Evolutionary conservation across 2,329 filamentous ascomycete genomes (phyloP), one percentile per base, ranked within the genome.

Genomic region (Sphaceloma murrayae): DNA sequence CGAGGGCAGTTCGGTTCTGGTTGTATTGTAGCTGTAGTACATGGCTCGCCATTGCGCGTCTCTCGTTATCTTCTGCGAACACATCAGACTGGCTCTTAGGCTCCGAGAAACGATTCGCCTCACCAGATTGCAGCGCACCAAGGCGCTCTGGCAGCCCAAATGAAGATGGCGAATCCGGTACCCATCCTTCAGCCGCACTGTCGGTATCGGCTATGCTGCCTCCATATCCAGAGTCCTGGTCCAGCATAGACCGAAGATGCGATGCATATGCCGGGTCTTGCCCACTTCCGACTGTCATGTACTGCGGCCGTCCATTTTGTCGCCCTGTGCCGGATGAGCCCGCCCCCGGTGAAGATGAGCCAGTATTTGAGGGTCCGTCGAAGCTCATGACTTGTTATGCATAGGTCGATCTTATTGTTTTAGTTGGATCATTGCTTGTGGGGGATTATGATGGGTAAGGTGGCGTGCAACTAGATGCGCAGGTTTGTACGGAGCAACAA

Each of bases 11-110:
- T 48, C 88, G 80, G 61, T 96, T 94, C 56, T 86, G 78, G 63
- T 96, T 96, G 67, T 94, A 95, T 72, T 85, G 85, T 52, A 96
- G 74, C 66, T 96, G 91, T 58, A 94, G 82, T 38, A 95, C 78
- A 63, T 94, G 85, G 58, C 82, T 84, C 27, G 85, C 81, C 52
- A 89, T 77, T 33, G 74, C 68, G 52, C 76, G 74, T 55, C 75
- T 74, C 57, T 85, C 81, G 51, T 77, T 68, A 42, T 83, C 78
- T 33, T 69, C 67, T 61, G 58, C n/a, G n/a, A n/a, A n/a, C n/a
- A n/a, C n/a, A n/a, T n/a, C n/a, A n/a, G n/a, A n/a, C n/a, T n/a
- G n/a, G n/a, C n/a, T 38, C 8, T 19, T 33, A 26, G 51, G 59
- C 40, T 49, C 58, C 67, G 63, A 40, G 67, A 63, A 27, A 7